Percentiles rank a stretch among this genome's conserved stretches.
phyloP scores from a whole-genome alignment of 2,329 filamentous ascomycete genomes.

The Nothophoma quercina region DNA sequence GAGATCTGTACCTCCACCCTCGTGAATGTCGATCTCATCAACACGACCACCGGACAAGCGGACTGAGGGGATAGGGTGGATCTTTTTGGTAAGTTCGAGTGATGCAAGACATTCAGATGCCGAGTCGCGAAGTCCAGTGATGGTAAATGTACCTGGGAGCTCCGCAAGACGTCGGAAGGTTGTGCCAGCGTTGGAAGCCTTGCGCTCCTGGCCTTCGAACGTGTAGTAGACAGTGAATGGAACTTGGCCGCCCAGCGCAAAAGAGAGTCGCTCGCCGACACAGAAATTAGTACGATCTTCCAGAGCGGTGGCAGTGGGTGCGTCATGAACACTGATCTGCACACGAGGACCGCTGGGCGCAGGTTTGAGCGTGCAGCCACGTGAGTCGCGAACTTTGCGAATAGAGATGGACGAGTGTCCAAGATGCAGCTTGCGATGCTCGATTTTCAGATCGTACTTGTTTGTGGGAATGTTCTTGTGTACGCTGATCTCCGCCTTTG shows the following conservation, averaged over 20 bases:
- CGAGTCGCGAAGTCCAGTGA: slow-evolving; percentile 86
- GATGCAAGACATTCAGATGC: slow-evolving; percentile 86
- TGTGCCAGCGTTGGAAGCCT: slow-evolving; percentile 79
- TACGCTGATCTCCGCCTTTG: slow-evolving; percentile 79
- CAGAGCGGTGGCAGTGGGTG: slow-evolving; percentile 86
- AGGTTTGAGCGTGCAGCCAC: slow-evolving; percentile 83
- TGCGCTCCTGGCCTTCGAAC: slow-evolving; percentile 80
- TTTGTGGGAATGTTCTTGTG: slow-evolving; percentile 80
- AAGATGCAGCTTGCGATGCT: slow-evolving; percentile 81
- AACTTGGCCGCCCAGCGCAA: slow-evolving; percentile 86
- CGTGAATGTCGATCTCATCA: slow-evolving; percentile 89
- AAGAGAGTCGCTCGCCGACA: slow-evolving; percentile 92
- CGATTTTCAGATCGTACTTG: slow-evolving; percentile 81
- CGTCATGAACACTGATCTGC: slow-evolving; percentile 90
- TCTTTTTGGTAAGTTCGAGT: slow-evolving; percentile 79
- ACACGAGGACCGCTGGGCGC: slow-evolving; percentile 73
- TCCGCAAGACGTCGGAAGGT: slow-evolving; percentile 94
- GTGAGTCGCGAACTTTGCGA: slow-evolving; percentile 85
- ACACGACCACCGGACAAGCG: slow-evolving; percentile 85
- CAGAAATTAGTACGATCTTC: slow-evolving; percentile 89
- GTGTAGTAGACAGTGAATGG: slow-evolving; percentile 94
- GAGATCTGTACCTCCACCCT: slow-evolving; percentile 93
- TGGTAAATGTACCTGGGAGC: slow-evolving; percentile 84
- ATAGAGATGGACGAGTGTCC: slow-evolving; percentile 91
- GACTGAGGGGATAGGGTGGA: slow-evolving; percentile 92